Base-by-base conservation (phyloP, 176 grass and related monocot species). In the Avena insularis region DNA sequence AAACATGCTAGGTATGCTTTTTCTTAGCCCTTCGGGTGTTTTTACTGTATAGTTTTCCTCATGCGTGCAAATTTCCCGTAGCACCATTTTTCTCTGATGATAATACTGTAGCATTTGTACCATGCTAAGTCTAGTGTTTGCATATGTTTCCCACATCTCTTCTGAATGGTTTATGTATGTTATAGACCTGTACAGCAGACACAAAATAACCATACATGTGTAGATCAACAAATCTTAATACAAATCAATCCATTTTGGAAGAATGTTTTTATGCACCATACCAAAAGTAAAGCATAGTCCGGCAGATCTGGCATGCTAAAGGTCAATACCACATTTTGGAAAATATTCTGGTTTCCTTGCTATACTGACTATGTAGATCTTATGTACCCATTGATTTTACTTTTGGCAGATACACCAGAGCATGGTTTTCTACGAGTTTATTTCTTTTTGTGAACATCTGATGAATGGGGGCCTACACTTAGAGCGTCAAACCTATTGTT, bases 1-100 rank as follows among this genome's bases (percentile, higher is more conserved):
- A 49, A 12, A 49, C 1, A 98, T 49, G 9, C 47, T 11, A 49
- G 47, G 92, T 98, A 92, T 83, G 79, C 5, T 47, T 53, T 78
- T 29, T 59, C n/a, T 62, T 46, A 61, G n/a, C 23, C 78, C 86
- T 56, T 38, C 12, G 45, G 73, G 2, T 60, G 57, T 84, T 65
- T 27, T 48, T 46, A 54, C 47, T 74, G 36, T 13, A 36, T 36
- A 71, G 1, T 23, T 48, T 31, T 91, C 35, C 15, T 65, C 70
- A 57, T 73, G 33, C 12, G 5, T 85, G 8, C 31, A 81, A 38
- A 89, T 55, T 80, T 51, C 20, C 75, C n/a, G 9, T 73, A 60
- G 1, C 73, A 70, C 16, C 46, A 16, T 66, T 84, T 91, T 75
- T 75, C 33, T 40, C 20, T 78, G 6, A 36, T 83, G 27, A 56